Conservation (phyloP, 495 filamentous ascomycete species). For the Podospora sp. region DNA sequence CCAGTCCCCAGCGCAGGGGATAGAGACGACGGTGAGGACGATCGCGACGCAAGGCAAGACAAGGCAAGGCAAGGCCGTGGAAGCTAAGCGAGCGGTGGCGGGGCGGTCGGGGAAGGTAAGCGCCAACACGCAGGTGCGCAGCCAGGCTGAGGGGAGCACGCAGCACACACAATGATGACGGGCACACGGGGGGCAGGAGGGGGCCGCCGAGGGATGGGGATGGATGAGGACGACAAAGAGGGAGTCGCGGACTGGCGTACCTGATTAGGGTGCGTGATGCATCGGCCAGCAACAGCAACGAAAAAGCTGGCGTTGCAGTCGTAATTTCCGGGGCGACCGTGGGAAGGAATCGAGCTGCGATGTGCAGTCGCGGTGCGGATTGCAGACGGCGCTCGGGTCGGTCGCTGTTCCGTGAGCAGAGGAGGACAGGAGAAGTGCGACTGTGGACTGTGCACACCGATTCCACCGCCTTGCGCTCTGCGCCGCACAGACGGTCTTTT, state of each 20-base stretch:
- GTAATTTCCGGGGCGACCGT: constrained; percentile 35
- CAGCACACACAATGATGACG: background rate
- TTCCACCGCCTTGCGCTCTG: constrained; percentile 7
- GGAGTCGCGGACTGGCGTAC: constrained; percentile 13
- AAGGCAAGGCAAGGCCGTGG: no score
- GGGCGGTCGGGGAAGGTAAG: constrained; percentile 10
- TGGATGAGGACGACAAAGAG: constrained; percentile 10
- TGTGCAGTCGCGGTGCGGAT: constrained; percentile 14
- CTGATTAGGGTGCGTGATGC: constrained; percentile 22
- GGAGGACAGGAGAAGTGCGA: constrained; percentile 12
- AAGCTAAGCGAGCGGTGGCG: background rate
- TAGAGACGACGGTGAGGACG: constrained; percentile 15
- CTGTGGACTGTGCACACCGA: constrained; percentile 17
- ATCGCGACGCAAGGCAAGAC: constrained; percentile 17
- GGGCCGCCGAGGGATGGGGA: background rate
- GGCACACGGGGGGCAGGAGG: background rate
- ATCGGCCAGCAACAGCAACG: background rate
- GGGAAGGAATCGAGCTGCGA: constrained; percentile 13
- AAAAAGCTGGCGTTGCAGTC: constrained; percentile 33
- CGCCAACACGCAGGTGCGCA: background rate
- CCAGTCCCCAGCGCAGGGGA: constrained; percentile 14
- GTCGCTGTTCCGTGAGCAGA: background rate
- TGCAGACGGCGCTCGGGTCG: constrained; percentile 5
- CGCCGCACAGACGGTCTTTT: constrained; percentile 23
- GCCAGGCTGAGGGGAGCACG: background rate